Evolutionary conservation across 78 protist genomes (phyloP).

Genomic region (Chrysochromulina parva): DNA sequence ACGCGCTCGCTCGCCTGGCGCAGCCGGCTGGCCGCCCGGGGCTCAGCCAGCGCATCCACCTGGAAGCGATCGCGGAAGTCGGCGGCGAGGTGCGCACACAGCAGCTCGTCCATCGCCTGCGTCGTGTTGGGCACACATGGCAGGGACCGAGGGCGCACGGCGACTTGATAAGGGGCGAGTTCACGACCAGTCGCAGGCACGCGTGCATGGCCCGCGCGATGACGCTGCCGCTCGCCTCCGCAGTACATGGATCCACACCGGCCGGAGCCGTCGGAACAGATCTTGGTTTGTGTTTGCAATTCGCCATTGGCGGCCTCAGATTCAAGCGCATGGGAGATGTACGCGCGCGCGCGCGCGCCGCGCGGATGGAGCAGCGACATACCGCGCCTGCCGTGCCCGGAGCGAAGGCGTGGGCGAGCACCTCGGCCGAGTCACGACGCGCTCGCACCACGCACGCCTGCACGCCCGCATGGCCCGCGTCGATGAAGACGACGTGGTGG

Average conservation of each 20-base stretch:
- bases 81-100: conserved; percentile 58
- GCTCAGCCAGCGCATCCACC: conserved; percentile 64
- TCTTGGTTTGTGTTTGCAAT: neutral
- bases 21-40: conserved; percentile 76
- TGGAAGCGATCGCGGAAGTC: conserved; percentile 70
- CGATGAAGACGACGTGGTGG: neutral
- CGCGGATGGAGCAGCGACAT: neutral
- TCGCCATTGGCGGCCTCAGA: neutral
- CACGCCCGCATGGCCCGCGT: neutral
- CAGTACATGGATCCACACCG: neutral
- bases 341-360: neutral
- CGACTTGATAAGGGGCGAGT: neutral
- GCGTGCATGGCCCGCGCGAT: neutral
- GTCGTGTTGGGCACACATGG: neutral
- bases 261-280: neutral
- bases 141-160: neutral
- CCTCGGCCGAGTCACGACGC: conserved; percentile 65
- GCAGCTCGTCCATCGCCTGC: conserved; percentile 68
- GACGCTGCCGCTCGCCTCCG: neutral
- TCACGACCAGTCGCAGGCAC: neutral
- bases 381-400: conserved; percentile 64
- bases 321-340: neutral
- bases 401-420: conserved; percentile 64
- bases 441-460: conserved; percentile 5
- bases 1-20: conserved; percentile 78